Evolutionary conservation across 2,329 filamentous ascomycete species (phyloP).

Genomic region (Aspergillus neoniger): DNA sequence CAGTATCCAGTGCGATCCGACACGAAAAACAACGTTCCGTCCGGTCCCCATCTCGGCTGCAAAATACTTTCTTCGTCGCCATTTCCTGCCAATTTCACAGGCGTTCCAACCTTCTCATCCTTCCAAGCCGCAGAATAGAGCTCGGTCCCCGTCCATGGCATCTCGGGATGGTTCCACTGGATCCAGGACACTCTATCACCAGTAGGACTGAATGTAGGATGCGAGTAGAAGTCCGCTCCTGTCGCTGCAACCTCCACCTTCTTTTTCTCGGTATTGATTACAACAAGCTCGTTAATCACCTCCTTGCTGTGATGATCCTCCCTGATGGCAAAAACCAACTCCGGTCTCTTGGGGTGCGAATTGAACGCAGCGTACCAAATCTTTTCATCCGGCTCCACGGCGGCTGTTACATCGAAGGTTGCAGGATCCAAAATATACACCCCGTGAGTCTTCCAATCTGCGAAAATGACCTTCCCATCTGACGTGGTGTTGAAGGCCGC

Average conservation of each 20-base stretch:
- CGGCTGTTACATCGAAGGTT: slow-evolving; percentile 37
- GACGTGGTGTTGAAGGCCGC: slow-evolving; percentile 45
- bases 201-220: slow-evolving; percentile 53
- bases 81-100: slow-evolving; percentile 46
- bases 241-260: slow-evolving; percentile 43
- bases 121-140: slow-evolving; percentile 50
- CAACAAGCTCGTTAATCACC: slow-evolving; percentile 35
- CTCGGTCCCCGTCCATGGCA: slow-evolving; percentile 54
- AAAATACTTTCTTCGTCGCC: slow-evolving; percentile 46
- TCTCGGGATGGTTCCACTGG: slow-evolving; percentile 57
- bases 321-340: slow-evolving; percentile 55
- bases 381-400: slow-evolving; percentile 27
- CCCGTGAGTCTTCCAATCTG: slow-evolving; percentile 45
- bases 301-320: slow-evolving; percentile 51
- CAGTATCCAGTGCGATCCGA: slow-evolving; percentile 52
- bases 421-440: slow-evolving; percentile 49
- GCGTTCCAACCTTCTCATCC: slow-evolving; percentile 35
- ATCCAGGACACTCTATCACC: slow-evolving; percentile 54
- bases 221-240: slow-evolving; percentile 57
- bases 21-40: slow-evolving; percentile 53
- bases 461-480: slow-evolving; percentile 50
- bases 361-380: slow-evolving; percentile 50
- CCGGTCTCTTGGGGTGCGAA: slow-evolving; percentile 35
- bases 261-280: slow-evolving; percentile 28
- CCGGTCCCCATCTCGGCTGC: slow-evolving; percentile 55